Evolutionary conservation across 495 filamentous ascomycete genomes (phyloP), one percentile per base, ranked within the genome.

Genomic region (Penicillium verhagenii): DNA sequence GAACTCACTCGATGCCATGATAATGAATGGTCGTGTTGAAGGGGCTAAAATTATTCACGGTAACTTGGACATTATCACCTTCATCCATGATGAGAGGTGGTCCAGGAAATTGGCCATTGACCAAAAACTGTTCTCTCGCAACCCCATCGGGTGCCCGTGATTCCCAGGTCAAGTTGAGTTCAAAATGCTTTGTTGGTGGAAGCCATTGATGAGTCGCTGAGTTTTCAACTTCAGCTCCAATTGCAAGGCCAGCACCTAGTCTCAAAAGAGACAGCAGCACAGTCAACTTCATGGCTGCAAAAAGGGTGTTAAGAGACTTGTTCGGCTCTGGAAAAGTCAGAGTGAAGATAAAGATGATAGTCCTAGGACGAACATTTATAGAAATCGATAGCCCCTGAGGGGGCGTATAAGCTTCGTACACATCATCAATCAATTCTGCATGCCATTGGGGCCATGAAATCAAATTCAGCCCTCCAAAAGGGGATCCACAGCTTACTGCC

Each of bases 61-160:
- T 28, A 10, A 85, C 78, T 38, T 80, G 71, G 52, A 83, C 77
- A 24, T 71, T 72, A 61, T 85, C 81, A 4, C 80, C 81, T 69
- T 83, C 75, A 56, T 82, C 78, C 2, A 79, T 66, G 38, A 78
- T 71, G 38, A 85, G 73, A 16, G 74, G 33, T 0, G 81, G 82
- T 0, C 78, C 81, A 0, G 82, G 82, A 49, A 78, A 84, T 5
- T 78, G 75, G n/a, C 75, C 78, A 66, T 85, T 85, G 44, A 81
- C 71, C 19, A 83, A 75, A 9, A 84, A 69, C 35, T 82, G 69
- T 5, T 31, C n/a, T 4, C 13, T 75, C 54, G 16, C 73, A 53
- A 19, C 45, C 40, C 33, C 33, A 35, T 35, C 33, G 13, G 33
- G 6, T 59, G 38, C 35, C 75, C 75, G 63, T 75, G 66, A 0